Evolutionary conservation across 2,329 filamentous ascomycete species (phyloP), one percentile per base, ranked within the genome.

Genomic region (Diplodia mutila): DNA sequence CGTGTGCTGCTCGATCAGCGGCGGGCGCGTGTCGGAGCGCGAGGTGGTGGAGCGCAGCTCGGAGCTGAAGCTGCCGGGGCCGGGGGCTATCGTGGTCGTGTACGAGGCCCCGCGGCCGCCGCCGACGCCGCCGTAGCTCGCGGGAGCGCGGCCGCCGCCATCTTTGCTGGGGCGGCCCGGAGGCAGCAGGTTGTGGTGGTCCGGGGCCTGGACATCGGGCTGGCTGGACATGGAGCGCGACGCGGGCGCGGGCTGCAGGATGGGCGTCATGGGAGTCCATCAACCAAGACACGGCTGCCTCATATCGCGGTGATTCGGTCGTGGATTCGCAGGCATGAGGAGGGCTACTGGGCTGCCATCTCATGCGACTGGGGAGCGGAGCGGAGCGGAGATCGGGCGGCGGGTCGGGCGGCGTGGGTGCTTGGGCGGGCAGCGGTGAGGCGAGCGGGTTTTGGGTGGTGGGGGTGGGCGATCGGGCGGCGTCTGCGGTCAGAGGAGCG

Each of bases 61-160:
- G 39, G 93, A 90, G 74, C 90, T 96, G 83, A 97, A 97, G 82
- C 93, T 97, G 52, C 94, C 94, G 3, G 87, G 87, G 16, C 76
- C 76, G 1, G 90, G 90, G 29, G 87, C 89, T 66, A 88, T 85
- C 42, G 89, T 88, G 16, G 91, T 87, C 69, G 89, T 90, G 74
- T 93, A 85, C 59, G 91, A 92, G 70, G 88, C 85, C 65, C 86
- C 87, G 65, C 91, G 87, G 21, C 89, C 86, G 59, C 85, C 87
- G 67, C 11, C 8, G 32, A 12, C 32, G 29, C 87, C 89, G 73
- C 88, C 84, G 75, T 84, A 83, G 69, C 84, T 82, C 51, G 79
- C 80, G 66, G 84, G 78, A n/a, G 87, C 86, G 63, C 87, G 83
- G 69, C 80, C 32, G 69, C 80, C 32, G 32, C 32, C 83, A 80